Evolutionary conservation across 2,329 filamentous ascomycete genomes (phyloP).

Genomic region (Stemphylium beticola): DNA sequence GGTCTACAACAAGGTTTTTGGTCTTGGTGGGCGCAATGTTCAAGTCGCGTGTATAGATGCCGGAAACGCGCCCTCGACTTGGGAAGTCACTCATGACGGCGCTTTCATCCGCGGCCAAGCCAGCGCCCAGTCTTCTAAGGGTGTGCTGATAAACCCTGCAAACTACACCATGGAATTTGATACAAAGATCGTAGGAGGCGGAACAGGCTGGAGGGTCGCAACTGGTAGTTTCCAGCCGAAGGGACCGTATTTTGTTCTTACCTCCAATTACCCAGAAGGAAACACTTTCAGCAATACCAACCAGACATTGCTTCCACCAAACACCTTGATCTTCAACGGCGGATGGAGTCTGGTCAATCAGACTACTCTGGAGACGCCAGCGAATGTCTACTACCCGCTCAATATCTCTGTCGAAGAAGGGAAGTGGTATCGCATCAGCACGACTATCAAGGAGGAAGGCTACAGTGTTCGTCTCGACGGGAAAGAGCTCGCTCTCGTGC

Average conservation of each 20-base stretch:
- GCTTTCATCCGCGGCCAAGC: constrained; percentile 45
- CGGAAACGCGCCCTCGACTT: constrained; percentile 43
- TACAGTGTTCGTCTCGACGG: not conserved
- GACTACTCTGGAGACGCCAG: not conserved
- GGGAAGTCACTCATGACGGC: constrained; percentile 43
- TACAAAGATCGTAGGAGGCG: not conserved
- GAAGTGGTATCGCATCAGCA: not conserved
- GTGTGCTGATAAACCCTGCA: not conserved
- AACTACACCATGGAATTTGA: constrained; percentile 2
- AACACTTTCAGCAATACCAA: constrained; percentile 1
- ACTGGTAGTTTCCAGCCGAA: not conserved
- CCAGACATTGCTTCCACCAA: not conserved
- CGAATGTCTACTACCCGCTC: not conserved
- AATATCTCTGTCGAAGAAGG: not conserved
- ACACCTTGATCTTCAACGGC: not conserved
- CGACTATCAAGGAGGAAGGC: not conserved
- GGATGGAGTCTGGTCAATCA: constrained; percentile 1
- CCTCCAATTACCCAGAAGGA: not conserved
- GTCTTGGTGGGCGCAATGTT: constrained; percentile 46
- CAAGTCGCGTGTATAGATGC: constrained; percentile 48
- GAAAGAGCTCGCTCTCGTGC: not conserved
- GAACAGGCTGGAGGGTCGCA: not conserved
- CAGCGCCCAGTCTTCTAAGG: constrained; percentile 18
- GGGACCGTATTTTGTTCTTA: constrained; percentile 3
- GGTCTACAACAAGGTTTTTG: constrained; percentile 46